Evolutionary conservation across 495 filamentous ascomycete species (phyloP), one percentile per base, ranked within the genome.

Genomic region (Stereocaulon alpinum): DNA sequence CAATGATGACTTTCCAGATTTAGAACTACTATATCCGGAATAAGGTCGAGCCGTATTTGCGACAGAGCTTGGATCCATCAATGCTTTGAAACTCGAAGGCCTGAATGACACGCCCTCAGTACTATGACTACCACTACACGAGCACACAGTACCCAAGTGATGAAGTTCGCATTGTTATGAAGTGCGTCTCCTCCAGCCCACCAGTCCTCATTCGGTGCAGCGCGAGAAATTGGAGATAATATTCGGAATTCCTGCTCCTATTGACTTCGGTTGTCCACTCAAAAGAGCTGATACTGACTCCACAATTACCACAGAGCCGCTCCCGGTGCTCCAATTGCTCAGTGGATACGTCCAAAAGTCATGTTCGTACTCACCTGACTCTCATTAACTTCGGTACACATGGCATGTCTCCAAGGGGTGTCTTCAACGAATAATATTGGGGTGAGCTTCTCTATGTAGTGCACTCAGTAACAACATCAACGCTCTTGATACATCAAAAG

Each of bases 51-150:
- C 4, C 10, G 3, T 10, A 0, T 40, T 60, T 24, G 1, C n/a
- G 24, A 7, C 41, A 3, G 30, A 34, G 29, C 48, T 60, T 45
- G 58, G 48, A 29, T 45, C 53, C 40, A 54, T 60, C 9, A 60
- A 60, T 18, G 49, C 40, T 7, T 10, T 54, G 17, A 54, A 54
- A 15, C 7, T n/a, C 3, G 17, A 45, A 53, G 48, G 47, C 6
- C 7, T 54, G 30, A 3, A 47, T 27, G 12, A 34, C 12, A 34
- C 48, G 40, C 48, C 27, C 53, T 15, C 24, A 53, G 47, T 15
- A 54, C 37, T 54, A 22, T n/a, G 22, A 27, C 6, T 54, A 60
- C 32, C 15, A 14, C 22, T 60, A 34, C 20, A 34, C n/a, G 11
- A 42, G 40, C 42, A 52, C 32, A 17, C 32, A 53, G 37, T 32